Conservation (phyloP, 371 early-diverging fungal species). For the Mortierella sp. region DNA sequence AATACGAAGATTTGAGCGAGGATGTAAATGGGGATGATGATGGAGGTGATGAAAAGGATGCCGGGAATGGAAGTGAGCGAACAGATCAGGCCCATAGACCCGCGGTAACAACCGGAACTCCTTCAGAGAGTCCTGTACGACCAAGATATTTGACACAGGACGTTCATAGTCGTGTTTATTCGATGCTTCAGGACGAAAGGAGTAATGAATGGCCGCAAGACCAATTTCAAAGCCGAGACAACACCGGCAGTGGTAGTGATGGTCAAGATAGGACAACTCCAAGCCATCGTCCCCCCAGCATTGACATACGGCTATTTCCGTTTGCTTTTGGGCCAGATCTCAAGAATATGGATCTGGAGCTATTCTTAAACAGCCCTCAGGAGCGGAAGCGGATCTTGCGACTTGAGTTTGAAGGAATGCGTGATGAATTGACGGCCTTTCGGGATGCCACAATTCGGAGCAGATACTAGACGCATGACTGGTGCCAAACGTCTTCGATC, state of each 20-base stretch:
- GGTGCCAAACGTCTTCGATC: too few relatives aligned
- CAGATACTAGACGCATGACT: neutral
- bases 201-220: neutral
- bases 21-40: constrained; percentile 1
- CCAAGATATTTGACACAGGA: constrained; percentile 6
- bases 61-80: neutral
- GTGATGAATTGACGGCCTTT: constrained; percentile 20
- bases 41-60: neutral
- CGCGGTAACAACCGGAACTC: neutral
- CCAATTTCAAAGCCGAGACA: neutral
- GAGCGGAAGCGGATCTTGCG: constrained; percentile 27
- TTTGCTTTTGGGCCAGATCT: constrained; percentile 29
- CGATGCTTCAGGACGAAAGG: constrained; percentile 2
- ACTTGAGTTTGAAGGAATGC: constrained; percentile 35
- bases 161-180: constrained; percentile 7
- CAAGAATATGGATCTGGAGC: constrained; percentile 20
- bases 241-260: neutral
- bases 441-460: neutral
- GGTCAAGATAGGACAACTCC: neutral
- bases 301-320: neutral
- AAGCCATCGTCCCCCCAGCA: neutral
- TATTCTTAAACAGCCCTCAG: constrained; percentile 15
- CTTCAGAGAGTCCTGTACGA: neutral
- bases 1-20: constrained; percentile 2
- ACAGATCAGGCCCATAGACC: neutral